A percentile compares a stretch with the other conserved stretches of the same genome.
Evolutionary conservation across 345 rosid species (phyloP).

Genomic region (Salix koriyanagi): DNA sequence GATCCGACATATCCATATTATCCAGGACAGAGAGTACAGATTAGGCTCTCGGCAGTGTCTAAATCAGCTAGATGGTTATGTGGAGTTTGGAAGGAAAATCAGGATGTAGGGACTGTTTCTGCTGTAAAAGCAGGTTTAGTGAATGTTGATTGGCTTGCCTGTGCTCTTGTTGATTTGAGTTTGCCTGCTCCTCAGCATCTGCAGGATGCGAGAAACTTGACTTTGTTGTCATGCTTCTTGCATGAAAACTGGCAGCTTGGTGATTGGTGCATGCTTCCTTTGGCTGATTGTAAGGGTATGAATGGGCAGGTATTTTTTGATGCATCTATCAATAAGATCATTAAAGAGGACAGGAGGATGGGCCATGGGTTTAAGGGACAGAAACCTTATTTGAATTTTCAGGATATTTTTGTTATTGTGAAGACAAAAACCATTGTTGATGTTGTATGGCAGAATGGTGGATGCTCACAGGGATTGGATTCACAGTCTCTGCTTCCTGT

Average conservation of each 20-base stretch:
- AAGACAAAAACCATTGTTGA: constrained; percentile 64
- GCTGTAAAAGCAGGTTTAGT: constrained; percentile 60
- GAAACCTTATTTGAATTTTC: constrained; percentile 21
- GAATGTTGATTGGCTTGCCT: constrained; percentile 79
- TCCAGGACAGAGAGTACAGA: constrained; percentile 85
- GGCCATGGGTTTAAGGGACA: constrained; percentile 38
- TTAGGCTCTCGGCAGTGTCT: constrained; percentile 40
- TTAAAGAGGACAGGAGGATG: constrained; percentile 16
- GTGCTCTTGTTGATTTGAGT: constrained; percentile 35
- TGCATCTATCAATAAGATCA: constrained; percentile 18
- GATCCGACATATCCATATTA: constrained; percentile 63
- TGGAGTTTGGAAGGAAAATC: constrained; percentile 61
- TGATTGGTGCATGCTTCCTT: constrained; percentile 78
- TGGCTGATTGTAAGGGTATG: constrained; percentile 25
- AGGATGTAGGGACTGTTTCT: constrained; percentile 62
- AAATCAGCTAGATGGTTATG: constrained; percentile 74
- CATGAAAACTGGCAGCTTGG: constrained; percentile 93
- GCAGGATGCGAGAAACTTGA: constrained; percentile 55
- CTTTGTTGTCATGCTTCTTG: constrained; percentile 54
- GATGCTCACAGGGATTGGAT: constrained; percentile 47
- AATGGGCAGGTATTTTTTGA: constrained; percentile 21
- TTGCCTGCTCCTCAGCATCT: constrained; percentile 43
- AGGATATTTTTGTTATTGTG: constrained; percentile 50
- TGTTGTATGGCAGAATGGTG: constrained; percentile 87
- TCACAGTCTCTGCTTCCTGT: constrained; percentile 60